Evolutionary conservation across 305 asterid genomes (phyloP), one percentile per base, ranked within the genome.

Genomic region (Solanum hybrid): DNA sequence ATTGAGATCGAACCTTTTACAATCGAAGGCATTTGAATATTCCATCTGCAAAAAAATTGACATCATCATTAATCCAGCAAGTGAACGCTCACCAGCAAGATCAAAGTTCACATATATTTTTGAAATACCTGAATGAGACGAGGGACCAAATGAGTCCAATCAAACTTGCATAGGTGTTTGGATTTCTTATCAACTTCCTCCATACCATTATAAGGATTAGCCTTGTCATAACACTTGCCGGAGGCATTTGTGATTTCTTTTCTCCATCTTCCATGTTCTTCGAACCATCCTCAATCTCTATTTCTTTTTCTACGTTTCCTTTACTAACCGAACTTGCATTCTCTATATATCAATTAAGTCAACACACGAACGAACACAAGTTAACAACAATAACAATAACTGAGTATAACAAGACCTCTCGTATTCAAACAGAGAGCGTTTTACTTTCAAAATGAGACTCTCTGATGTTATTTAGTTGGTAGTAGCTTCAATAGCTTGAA

Each of bases 101-200:
- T 73, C 5, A 73, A 73, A 27, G 3, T 27, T 73, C 11, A 70
- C 6, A 5, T 10, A 68, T 12, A 0, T 29, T 29, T 29, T 29
- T 13, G 61, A 57, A 57, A 57, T 57, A 57, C 70, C 98, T 94
- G 96, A 92, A 97, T 31, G 98, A 97, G 1, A 97, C 80, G 0
- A 97, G 96, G 22, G 99, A 97, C 99, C 99, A 97, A 31, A 94
- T 93, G 79, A 97, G 94, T 38, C 99, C 99, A n/a, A 96, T n/a
- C 81, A 95, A 94, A 89, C 98, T 97, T 31, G 99, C 94, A 83
- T 97, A 97, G 72, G 98, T 97, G 78, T 97, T 97, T 92, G 99
- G 99, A 90, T 97, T 97, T 91, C 98, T 94, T 65, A 97, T 97
- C 57, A 96, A 95, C 89, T 97, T 97, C 82, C 98, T 93, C 99